Percentiles rank a stretch among this genome's conserved stretches.
Conservation (phyloP, 1,139 yeast species). For the Yamadazyma epiphylla region DNA sequence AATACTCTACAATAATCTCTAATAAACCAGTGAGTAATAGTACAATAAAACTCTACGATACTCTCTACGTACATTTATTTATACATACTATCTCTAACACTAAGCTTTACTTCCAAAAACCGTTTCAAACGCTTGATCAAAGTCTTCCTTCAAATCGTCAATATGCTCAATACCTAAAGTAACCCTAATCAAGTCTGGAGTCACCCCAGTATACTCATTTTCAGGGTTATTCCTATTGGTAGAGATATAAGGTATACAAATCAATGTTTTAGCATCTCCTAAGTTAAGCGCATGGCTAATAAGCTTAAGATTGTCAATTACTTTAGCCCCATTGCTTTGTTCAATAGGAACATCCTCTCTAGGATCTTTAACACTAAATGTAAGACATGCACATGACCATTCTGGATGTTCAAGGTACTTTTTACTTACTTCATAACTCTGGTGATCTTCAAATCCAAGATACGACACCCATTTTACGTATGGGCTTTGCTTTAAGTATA, state of each 20-base stretch:
- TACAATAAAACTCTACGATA: too few relatives aligned
- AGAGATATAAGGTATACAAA: constrained; percentile 90
- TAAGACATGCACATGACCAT: constrained; percentile 81
- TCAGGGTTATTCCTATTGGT: constrained; percentile 85
- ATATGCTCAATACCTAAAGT: constrained; percentile 85
- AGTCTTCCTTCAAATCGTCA: constrained; percentile 81
- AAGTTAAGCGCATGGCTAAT: constrained; percentile 92
- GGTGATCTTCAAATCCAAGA: constrained; percentile 82
- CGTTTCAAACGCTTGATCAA: constrained; percentile 77
- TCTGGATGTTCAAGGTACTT: constrained; percentile 61
- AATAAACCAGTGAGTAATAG: too few relatives aligned
- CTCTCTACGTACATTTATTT: too few relatives aligned
- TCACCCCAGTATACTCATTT: constrained; percentile 75
- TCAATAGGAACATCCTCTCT: constrained; percentile 49
- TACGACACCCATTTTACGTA: constrained; percentile 85
- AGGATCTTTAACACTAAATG: constrained; percentile 77
- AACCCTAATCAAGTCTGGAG: constrained; percentile 80
- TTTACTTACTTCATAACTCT: constrained; percentile 74
- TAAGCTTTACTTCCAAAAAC: too few relatives aligned
- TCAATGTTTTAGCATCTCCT: constrained; percentile 90
- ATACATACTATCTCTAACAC: too few relatives aligned
- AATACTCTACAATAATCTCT: too few relatives aligned
- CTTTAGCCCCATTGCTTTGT: constrained; percentile 69
- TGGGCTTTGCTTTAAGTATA: constrained; percentile 64
- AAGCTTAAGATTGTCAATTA: constrained; percentile 73